Evolutionary conservation across 1,284 basidiomycete genomes (phyloP), one percentile per base, ranked within the genome.

Genomic region (Rhodotorula mucilaginosa): DNA sequence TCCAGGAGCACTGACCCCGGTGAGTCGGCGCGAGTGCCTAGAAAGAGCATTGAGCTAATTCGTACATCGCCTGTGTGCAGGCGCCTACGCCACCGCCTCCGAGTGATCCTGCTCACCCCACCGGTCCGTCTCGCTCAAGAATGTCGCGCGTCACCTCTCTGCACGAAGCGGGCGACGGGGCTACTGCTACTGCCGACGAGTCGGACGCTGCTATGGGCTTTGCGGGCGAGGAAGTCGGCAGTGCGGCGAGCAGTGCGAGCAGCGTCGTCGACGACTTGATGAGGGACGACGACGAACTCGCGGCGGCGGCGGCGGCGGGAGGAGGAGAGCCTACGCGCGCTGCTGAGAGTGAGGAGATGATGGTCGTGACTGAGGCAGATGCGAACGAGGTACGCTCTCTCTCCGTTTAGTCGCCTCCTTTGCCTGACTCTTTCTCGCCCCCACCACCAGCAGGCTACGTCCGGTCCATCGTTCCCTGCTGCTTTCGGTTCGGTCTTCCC

Each of bases 171-270:
- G 39, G 39, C 39, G 39, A 44, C 39, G 39, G 39, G 39, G 12
- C 39, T 44, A 10, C 39, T 44, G 39, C 39, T 44, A 4, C 61
- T 12, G 52, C 44, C 8, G 5, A 21, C 23, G 26, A 31, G n/a
- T 48, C 58, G 12, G 64, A 65, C 58, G 48, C 58, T 16, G n/a
- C 34, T 7, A 65, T 65, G 64, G 63, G 56, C 47, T 64, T 49
- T 23, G 63, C 63, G 5, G 64, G 49, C 34, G 63, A 64, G 44
- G 64, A 59, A 39, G n/a, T 12, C n/a, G 58, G 49, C 54, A 58
- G 64, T 46, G 64, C 57, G 16, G 64, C 58, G 57, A 51, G 54
- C 54, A 59, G 58, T 49, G 34, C 13, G 48, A 52, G 34, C 48
- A 65, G 64, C 52, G n/a, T 29, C n/a, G 57, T 49, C 19, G 58